Evolutionary conservation across 2,329 filamentous ascomycete species (phyloP), one percentile per base, ranked within the genome.

Genomic region (Lasiodiplodia citricola): DNA sequence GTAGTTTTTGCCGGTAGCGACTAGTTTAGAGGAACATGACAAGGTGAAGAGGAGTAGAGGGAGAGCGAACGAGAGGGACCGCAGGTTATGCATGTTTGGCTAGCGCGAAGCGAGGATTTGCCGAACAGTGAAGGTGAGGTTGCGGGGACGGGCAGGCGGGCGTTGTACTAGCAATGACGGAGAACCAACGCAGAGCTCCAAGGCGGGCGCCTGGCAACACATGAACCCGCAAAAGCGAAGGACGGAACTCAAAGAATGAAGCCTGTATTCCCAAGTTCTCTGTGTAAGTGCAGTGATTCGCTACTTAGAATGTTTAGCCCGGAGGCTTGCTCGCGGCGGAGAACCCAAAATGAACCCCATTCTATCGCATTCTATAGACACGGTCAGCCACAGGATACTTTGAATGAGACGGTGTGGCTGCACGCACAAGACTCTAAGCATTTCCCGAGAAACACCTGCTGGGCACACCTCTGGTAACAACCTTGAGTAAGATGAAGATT

Each of bases 41-140:
- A n/a, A 23, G n/a, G 31, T 41, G 60, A 64, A 18, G n/a, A 21
- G 6, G 7, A 16, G 41, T 14, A 50, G 38, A 50, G 23, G 31
- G 38, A 16, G 23, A 37, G 35, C 4, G 35, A 8, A 37, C 6
- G 38, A 51, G 57, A 21, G 35, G 18, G 11, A 23, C 41, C 23
- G 35, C 18, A 28, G 6, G 25, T 47, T 13, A n/a, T 37, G 25
- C 1, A 3, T 23, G 21, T 21, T 62, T 47, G 28, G n/a, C 11
- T 13, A n/a, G 25, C 58, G 14, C 58, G 23, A 23, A 51, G 58
- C 58, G 58, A 64, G 11, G 31, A 52, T 64, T 28, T 35, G 47
- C 60, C 44, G 47, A 51, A 3, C 31, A 13, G 47, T 52, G 47
- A 37, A 18, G 11, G 60, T 54, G 60, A 38, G 47, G n/a, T 13